Evolutionary conservation across 345 rosid genomes (phyloP).

Genomic region (Sonneratia caseolaris): DNA sequence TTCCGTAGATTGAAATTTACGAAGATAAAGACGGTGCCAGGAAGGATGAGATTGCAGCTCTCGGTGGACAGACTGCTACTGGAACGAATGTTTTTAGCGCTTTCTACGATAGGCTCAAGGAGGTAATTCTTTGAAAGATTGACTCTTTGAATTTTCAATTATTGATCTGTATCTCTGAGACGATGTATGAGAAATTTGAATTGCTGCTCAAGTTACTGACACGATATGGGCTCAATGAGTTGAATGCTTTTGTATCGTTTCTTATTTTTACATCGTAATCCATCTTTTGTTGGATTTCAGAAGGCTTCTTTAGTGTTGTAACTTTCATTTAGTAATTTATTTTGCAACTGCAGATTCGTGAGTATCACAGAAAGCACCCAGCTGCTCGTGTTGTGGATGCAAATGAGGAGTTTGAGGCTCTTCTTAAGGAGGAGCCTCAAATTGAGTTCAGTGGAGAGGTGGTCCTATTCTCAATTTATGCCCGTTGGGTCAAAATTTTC

Average conservation of each 20-base stretch:
- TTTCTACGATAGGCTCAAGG: slow-evolving; percentile 86
- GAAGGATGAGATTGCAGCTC: slow-evolving; percentile 89
- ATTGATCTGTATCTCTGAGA: neutral
- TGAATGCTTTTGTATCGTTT: neutral
- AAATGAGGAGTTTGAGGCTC: slow-evolving; percentile 55
- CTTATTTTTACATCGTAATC: neutral
- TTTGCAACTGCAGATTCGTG: slow-evolving; percentile 47
- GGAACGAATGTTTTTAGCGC: slow-evolving; percentile 75
- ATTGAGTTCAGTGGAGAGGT: slow-evolving; percentile 96
- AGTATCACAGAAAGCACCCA: slow-evolving; percentile 80
- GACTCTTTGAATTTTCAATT: neutral
- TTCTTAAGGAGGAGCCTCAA: slow-evolving; percentile 73
- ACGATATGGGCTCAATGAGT: neutral
- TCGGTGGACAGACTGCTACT: slow-evolving; percentile 71
- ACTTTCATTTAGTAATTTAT: neutral
- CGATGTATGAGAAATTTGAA: neutral
- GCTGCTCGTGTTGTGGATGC: slow-evolving; percentile 74
- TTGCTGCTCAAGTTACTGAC: neutral
- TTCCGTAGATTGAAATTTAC: slow-evolving; percentile 59
- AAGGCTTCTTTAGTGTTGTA: neutral
- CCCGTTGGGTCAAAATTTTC: neutral
- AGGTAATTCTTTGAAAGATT: slow-evolving; percentile 29
- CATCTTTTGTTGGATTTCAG: neutral
- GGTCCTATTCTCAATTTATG: neutral
- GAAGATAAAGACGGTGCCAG: slow-evolving; percentile 82